Evolutionary conservation across 2,329 filamentous ascomycete genomes (phyloP), one percentile per base, ranked within the genome.

Genomic region (Coleophoma crateriformis): DNA sequence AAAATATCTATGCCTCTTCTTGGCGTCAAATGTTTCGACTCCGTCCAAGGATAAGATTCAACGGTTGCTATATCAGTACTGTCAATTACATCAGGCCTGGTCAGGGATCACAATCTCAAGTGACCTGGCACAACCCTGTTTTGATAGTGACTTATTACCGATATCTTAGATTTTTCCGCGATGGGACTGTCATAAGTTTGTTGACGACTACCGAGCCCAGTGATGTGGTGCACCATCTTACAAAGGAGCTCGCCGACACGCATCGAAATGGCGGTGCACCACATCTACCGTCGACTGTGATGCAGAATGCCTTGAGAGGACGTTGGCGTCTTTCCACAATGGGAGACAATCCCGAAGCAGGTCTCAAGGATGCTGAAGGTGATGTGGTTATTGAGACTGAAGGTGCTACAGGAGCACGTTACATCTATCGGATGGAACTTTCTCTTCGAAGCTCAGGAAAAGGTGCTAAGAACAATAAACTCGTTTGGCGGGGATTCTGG

Each of bases 131-230:
- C 42, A 85, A 80, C 20, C 91, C 91, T 8, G 86, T 97, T 34
- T 90, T 95, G 65, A 95, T 97, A 51, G 90, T 99, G 45, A 99
- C 94, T 1, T 99, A 97, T 71, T 99, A 95, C 71, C 89, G 94
- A 50, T 99, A 97, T 69, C 79, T 99, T 3, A 88, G 94, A 47
- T 94, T 99, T 72, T 94, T 94, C 71, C 87, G 90, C 20, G 89
- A 97, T 67, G 94, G 94, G 27, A 86, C 87, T 1, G 82, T 79
- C 55, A 84, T 97, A 51, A 89, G 84, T 48, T 77, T 99, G 2
- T 77, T 95, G 34, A 89, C 87, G 0, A 95, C 88, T 0, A 71
- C 79, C 5, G 89, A 96, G 64, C 94, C 94, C 1, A 70, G 78
- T n/a, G 88, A 95, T 15, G 88, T 97, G 12, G 89, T 99, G 0